A percentile compares a stretch with the other conserved stretches of the same genome.
phyloP scores from a whole-genome alignment of 2,329 filamentous ascomycete genomes.

The Pseudocercospora vitis region DNA sequence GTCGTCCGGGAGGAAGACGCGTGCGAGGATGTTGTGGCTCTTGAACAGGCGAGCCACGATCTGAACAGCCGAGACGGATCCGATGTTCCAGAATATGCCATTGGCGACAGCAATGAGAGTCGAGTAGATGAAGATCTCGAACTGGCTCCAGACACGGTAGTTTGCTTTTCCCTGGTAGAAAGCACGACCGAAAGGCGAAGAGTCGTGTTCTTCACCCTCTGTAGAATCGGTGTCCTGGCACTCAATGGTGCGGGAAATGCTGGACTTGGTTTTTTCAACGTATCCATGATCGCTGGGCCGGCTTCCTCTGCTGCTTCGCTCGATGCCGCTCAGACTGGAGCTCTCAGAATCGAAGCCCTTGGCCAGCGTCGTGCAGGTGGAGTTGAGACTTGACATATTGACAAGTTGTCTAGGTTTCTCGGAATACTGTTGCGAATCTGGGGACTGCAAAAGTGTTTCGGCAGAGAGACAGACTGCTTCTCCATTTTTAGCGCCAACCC shows the following conservation, averaged over 20 bases:
- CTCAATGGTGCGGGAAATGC: neutral
- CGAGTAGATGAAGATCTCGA: conserved; percentile 54
- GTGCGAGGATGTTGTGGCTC: conserved; percentile 9
- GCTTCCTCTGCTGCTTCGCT: conserved; percentile 12
- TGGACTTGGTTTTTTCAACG: conserved; percentile 3
- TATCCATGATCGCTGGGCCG: conserved; percentile 9
- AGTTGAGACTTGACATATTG: conserved; percentile 29
- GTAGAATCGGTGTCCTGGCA: conserved; percentile 6
- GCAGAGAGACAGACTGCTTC: conserved; percentile 50
- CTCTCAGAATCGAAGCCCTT: conserved; percentile 25
- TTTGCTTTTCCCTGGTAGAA: conserved; percentile 55
- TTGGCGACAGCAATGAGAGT: conserved; percentile 49
- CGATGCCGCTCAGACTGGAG: conserved; percentile 24
- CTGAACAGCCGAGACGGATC: conserved; percentile 52
- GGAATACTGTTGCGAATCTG: conserved; percentile 9
- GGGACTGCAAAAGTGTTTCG: conserved; percentile 14
- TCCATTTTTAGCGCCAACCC: conserved; percentile 55
- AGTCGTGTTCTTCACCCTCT: conserved; percentile 18
- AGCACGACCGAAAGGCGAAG: conserved; percentile 55
- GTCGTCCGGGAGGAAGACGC: conserved; percentile 17
- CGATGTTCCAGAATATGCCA: conserved; percentile 54
- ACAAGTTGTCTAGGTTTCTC: conserved; percentile 15
- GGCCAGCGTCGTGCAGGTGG: conserved; percentile 32
- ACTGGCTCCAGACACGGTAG: conserved; percentile 53
- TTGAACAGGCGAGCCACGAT: conserved; percentile 44